Conservation (phyloP, 176 grass and related monocot genomes). For the Hsuehochloa calcarea region DNA sequence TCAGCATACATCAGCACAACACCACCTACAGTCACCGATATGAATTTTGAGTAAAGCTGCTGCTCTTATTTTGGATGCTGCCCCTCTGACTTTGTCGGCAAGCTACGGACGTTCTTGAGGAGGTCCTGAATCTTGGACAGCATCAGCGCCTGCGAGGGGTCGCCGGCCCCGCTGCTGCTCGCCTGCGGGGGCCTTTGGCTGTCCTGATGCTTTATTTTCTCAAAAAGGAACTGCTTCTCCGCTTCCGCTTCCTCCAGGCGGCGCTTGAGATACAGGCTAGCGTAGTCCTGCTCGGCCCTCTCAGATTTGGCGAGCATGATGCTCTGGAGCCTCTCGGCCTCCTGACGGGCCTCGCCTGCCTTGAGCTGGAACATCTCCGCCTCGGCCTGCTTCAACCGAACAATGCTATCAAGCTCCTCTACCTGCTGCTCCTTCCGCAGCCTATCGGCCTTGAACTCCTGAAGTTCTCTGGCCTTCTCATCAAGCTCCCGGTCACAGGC, state of each 20-base stretch:
- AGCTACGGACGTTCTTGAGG: constrained; percentile 78
- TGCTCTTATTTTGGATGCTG: constrained; percentile 43
- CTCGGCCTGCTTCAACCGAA: constrained; percentile 79
- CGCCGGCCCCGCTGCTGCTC: constrained; percentile 16
- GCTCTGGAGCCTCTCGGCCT: constrained; percentile 90
- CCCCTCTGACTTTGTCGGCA: constrained; percentile 47
- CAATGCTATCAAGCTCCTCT: constrained; percentile 92
- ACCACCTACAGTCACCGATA: background rate
- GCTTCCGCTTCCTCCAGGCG: constrained; percentile 95
- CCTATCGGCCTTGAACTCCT: constrained; percentile 59
- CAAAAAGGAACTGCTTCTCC: constrained; percentile 86
- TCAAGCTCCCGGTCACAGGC: constrained; percentile 76
- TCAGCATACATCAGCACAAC: constrained; percentile 37
- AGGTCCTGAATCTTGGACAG: constrained; percentile 92
- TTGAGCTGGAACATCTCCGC: constrained; percentile 99
- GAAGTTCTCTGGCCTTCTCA: constrained; percentile 77
- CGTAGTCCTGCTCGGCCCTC: constrained; percentile 91
- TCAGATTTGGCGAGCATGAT: constrained; percentile 85
- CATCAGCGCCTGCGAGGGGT: constrained; percentile 68
- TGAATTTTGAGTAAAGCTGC: background rate
- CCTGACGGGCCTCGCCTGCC: constrained; percentile 79
- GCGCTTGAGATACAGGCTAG: constrained; percentile 93
- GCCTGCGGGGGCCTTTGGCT: constrained; percentile 37
- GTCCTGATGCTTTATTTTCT: constrained; percentile 98
- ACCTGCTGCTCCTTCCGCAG: constrained; percentile 84